Evolutionary conservation across 306 rosid genomes (phyloP).

Genomic region (Vicia villosa): DNA sequence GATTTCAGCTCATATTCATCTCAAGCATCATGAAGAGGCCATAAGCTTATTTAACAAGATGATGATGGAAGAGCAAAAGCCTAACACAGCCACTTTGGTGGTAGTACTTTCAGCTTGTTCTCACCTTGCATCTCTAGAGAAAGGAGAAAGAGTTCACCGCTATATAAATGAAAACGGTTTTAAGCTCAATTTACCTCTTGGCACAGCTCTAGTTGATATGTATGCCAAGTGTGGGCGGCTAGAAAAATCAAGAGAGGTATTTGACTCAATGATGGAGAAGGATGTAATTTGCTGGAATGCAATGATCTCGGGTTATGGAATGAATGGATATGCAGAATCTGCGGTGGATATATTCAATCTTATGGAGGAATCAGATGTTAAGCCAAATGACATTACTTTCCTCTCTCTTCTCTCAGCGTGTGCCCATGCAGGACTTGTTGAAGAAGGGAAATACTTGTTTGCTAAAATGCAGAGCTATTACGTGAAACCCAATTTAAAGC

Average conservation of each 20-base stretch:
- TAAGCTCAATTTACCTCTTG: conserved; percentile 57
- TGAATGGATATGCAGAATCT: conserved; percentile 64
- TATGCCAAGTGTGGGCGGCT: conserved; percentile 81
- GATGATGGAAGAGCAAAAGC: conserved; percentile 53
- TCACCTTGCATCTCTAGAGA: conserved; percentile 61
- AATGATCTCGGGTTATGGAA: conserved; percentile 75
- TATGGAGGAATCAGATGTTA: conserved; percentile 65
- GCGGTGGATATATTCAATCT: conserved; percentile 57
- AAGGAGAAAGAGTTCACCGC: conserved; percentile 57
- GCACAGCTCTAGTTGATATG: conserved; percentile 79
- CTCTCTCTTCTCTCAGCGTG: conserved; percentile 81
- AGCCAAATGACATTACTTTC: conserved; percentile 68
- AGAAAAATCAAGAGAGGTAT: conserved; percentile 58
- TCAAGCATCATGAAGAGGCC: conserved; percentile 51
- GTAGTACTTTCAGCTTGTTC: conserved; percentile 70
- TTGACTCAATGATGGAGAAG: conserved; percentile 60
- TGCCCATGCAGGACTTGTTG: conserved; percentile 64
- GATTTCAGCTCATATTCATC: conserved; percentile 60
- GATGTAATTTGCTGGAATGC: conserved; percentile 74
- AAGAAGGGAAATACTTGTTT: conserved; percentile 66
- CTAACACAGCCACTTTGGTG: conserved; percentile 58
- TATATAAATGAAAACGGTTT: conserved; percentile 50
- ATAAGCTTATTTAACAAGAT: conserved; percentile 54
- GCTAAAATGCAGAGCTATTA: conserved; percentile 54
- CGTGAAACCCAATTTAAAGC: conserved; percentile 65